Evolutionary conservation across 139 green algal species (phyloP).

Genomic region (Coelastrella sp.): DNA sequence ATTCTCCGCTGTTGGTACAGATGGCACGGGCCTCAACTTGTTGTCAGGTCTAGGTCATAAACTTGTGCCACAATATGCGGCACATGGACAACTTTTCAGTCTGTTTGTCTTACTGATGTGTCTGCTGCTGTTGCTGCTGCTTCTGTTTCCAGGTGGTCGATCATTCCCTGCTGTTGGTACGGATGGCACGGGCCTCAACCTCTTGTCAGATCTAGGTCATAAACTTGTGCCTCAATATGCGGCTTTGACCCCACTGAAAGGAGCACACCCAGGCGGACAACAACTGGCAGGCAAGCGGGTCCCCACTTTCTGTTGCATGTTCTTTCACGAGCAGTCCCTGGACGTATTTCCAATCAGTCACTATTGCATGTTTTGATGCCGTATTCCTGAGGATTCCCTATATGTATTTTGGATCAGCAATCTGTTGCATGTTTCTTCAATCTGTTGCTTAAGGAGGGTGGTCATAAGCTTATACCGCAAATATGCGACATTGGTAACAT

Average conservation of each 20-base stretch:
- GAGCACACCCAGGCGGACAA: constrained; percentile 72
- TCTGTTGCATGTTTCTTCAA: too few relatives aligned
- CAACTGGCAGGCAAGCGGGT: constrained; percentile 65
- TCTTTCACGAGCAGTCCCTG: too few relatives aligned
- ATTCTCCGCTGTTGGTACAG: constrained; percentile 91
- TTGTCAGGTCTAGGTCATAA: constrained; percentile 71
- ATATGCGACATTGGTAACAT: too few relatives aligned
- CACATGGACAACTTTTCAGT: neutral
- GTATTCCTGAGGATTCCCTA: too few relatives aligned
- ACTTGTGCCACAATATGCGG: constrained; percentile 62
- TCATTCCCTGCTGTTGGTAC: constrained; percentile 91
- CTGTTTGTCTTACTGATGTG: neutral
- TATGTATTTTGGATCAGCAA: too few relatives aligned
- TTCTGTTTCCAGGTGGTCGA: constrained; percentile 78
- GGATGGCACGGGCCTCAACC: constrained; percentile 77
- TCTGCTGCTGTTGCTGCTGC: constrained; percentile 54
- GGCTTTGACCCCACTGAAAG: constrained; percentile 89
- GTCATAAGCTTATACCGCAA: too few relatives aligned
- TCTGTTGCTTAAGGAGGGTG: too few relatives aligned
- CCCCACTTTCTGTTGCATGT: neutral
- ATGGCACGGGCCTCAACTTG: constrained; percentile 77
- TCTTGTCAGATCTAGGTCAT: constrained; percentile 75
- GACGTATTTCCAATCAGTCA: too few relatives aligned
- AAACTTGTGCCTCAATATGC: constrained; percentile 76
- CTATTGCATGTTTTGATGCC: too few relatives aligned